Evolutionary conservation across 306 rosid species (phyloP), one percentile per base, ranked within the genome.

Genomic region (Lathyrus tuberosus): DNA sequence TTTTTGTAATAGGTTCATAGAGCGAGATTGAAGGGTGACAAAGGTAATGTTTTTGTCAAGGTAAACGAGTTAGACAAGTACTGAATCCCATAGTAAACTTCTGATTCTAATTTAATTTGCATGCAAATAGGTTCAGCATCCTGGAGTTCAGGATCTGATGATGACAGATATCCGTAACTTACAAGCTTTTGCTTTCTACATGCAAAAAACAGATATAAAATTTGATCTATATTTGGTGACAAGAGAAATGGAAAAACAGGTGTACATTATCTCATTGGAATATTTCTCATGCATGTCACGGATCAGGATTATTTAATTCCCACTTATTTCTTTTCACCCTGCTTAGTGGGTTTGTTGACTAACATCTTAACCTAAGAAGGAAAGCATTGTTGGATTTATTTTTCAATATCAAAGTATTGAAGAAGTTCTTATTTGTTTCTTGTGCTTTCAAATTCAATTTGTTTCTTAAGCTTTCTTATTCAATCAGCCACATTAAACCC

Each of bases 221-320:
- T 94, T 94, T 62, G 99, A 94, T 79, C 91, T 94, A 69, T 91
- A 28, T 81, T 94, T 97, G 1, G 81, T 94, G 78, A 88, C 99
- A 52, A 91, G 84, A 83, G 99, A 94, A 83, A 94, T 94, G 87
- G 97, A 94, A 84, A 94, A 76, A 75, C 99, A 91, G 97, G 99
- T 91, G 59, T 51, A 58, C 58, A 15, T 70, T 61, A 35, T 70
- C 77, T 58, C 57, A 65, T 17, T 70, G 46, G 69, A 64, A 65
- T 59, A 49, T 73, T 66, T 62, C 33, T 20, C 28, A 40, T 46
- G 31, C 38, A 31, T 33, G 17, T 62, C 49, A 10, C 22, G 3
- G 49, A 40, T 62, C 68, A 6, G 54, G 46, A 44, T 62, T 76
- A 56, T 81, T 48, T 72, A 41, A 67, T 60, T 20, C 42, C 60